Evolutionary conservation across 2,329 filamentous ascomycete species (phyloP).

Genomic region (Sclerotinia glacialis): DNA sequence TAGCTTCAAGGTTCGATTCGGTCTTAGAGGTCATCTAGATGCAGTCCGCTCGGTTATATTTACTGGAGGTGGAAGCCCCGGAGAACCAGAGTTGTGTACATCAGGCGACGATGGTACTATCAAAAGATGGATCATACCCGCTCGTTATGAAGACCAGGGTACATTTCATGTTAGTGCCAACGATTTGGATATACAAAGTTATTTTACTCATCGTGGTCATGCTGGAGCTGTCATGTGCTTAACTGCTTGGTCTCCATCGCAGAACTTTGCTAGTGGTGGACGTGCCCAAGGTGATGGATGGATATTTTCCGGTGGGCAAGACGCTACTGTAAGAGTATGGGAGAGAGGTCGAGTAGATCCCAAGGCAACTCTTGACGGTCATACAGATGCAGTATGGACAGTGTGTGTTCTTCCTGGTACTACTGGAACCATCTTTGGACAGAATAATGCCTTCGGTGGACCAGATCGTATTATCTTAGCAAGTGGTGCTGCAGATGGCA

Average conservation of each 20-base stretch:
- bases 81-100: constrained; percentile 95
- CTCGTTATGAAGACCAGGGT: constrained; percentile 64
- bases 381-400: constrained; percentile 94
- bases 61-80: constrained; percentile 90
- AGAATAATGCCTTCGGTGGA: constrained; percentile 69
- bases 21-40: constrained; percentile 86
- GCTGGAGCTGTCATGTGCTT: constrained; percentile 84
- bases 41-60: constrained; percentile 94
- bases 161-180: constrained; percentile 47
- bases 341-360: constrained; percentile 91
- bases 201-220: constrained; percentile 94
- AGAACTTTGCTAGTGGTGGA: constrained; percentile 85
- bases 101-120: constrained; percentile 93
- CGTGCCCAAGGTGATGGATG: constrained; percentile 89
- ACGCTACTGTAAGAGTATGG: constrained; percentile 91
- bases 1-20: constrained; percentile 90
- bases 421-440: constrained; percentile 75
- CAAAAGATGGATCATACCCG: constrained; percentile 94
- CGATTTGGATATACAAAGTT: constrained; percentile 87
- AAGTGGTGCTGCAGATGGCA: constrained; percentile 87
- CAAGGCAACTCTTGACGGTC: constrained; percentile 89
- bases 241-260: constrained; percentile 80
- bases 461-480: constrained; percentile 86
- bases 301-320: constrained; percentile 97
- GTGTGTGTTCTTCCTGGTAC: constrained; percentile 88